These are phyloP conservation scores for Podila clonocystis DNA, from an alignment of 192 early-diverging fungal genomes.

Conservation along the genomic window DNA sequence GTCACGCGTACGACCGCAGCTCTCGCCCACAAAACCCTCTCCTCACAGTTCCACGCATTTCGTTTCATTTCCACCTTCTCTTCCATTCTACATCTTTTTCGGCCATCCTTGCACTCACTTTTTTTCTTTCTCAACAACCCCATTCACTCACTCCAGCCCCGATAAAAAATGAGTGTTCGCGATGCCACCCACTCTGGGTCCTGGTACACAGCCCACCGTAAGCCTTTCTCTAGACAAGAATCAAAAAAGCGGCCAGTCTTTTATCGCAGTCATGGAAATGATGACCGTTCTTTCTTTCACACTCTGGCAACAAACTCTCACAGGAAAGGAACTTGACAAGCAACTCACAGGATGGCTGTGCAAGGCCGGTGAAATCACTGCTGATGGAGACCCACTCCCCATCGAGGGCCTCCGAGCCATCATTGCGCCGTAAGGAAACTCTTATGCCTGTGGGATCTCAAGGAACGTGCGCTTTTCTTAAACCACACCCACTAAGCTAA, in stretches of 20 bases:
- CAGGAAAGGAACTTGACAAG: conserved; percentile 53
- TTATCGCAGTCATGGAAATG: no score
- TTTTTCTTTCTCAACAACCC: not conserved
- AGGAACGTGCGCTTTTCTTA: not conserved
- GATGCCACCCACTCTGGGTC: conserved; percentile 73
- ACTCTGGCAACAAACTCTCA: no score
- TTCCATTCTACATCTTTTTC: not conserved
- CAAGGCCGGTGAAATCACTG: conserved; percentile 42
- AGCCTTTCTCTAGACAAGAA: not conserved
- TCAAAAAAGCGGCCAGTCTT: no score
- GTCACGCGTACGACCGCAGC: not conserved
- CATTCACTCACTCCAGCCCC: not conserved
- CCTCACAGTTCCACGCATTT: not conserved
- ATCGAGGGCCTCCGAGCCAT: conserved; percentile 66
- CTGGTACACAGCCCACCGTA: conserved; percentile 70
- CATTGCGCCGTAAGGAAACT: conserved; percentile 76
- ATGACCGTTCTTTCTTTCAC: no score
- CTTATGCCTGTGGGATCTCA: not conserved
- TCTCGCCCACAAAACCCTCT: conserved; percentile 1
- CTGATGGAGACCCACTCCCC: conserved; percentile 49
- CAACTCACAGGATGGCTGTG: conserved; percentile 65
- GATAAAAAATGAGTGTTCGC: conserved; percentile 39
- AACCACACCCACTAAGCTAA: not conserved
- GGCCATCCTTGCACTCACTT: not conserved
- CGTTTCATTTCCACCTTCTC: conserved; percentile 5